These are phyloP conservation scores for Leptoxyphium fumago DNA, from an alignment of 2,329 filamentous ascomycete genomes.

Conservation along the genomic window DNA sequence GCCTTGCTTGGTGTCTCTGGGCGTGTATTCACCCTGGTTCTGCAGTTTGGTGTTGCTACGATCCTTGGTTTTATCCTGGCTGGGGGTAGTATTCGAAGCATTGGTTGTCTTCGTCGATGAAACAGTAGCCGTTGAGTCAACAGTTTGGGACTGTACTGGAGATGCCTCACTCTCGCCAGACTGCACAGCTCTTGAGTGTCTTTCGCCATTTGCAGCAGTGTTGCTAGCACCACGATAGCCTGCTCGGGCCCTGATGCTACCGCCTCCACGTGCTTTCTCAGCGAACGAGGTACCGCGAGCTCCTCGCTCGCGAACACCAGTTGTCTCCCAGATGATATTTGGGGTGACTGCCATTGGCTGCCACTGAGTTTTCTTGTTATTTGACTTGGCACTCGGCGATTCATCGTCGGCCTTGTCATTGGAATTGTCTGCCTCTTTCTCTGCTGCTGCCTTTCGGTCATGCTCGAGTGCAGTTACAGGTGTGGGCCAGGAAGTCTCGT, in stretches of 20 bases:
- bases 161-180: conserved; percentile 5
- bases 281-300: conserved; percentile 24
- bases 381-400: conserved; percentile 34
- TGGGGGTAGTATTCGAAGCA: conserved; percentile 3
- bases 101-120: conserved; percentile 10
- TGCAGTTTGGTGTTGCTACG: not conserved
- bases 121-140: conserved; percentile 16
- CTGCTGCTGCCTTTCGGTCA: conserved; percentile 55
- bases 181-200: conserved; percentile 8
- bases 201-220: conserved; percentile 23
- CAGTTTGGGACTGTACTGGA: conserved; percentile 9
- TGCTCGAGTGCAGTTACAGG: conserved; percentile 67
- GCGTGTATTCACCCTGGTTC: not conserved
- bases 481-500: conserved; percentile 78
- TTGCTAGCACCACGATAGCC: conserved; percentile 24
- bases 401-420: conserved; percentile 52
- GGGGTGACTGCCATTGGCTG: conserved; percentile 69
- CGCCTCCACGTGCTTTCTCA: conserved; percentile 42
- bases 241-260: conserved; percentile 32
- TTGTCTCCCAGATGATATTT: conserved; percentile 74
- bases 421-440: conserved; percentile 54
- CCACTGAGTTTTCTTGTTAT: conserved; percentile 65
- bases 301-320: conserved; percentile 29
- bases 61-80: not conserved
- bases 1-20: not conserved